Evolutionary conservation across 83 land plant species (phyloP).

Genomic region (Larix sibirica): DNA sequence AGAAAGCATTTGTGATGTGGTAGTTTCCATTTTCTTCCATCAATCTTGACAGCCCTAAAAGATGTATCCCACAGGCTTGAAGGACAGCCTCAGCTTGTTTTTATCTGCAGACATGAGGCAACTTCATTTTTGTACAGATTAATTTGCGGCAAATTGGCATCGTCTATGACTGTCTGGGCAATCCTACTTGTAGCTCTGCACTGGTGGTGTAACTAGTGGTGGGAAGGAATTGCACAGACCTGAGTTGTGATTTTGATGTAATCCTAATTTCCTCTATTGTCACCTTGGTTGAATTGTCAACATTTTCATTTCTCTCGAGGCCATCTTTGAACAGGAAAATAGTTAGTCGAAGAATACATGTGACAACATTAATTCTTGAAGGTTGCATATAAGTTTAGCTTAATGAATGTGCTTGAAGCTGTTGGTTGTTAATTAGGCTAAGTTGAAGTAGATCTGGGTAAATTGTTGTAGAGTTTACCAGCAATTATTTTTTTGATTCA

Average conservation of each 20-base stretch:
- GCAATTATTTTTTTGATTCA: neutral
- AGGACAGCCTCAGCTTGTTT: neutral
- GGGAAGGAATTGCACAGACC: neutral
- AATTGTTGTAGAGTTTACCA: neutral
- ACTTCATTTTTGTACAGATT: neutral
- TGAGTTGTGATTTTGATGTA: neutral
- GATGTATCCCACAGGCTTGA: neutral
- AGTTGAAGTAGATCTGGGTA: too few species aligned
- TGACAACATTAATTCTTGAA: neutral
- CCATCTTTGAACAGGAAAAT: neutral
- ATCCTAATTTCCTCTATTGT: neutral
- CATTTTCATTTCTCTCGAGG: neutral
- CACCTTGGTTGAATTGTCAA: neutral
- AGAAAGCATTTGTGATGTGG: neutral
- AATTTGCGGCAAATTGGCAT: neutral
- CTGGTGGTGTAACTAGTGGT: neutral
- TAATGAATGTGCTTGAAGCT: neutral
- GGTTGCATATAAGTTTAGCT: neutral
- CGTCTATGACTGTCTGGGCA: neutral
- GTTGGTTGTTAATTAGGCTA: neutral
- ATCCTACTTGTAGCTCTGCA: neutral
- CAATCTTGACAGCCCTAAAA: neutral
- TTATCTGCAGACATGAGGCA: neutral
- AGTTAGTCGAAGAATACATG: neutral
- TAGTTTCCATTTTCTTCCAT: neutral